These are phyloP conservation scores for Cryptococcus jaspeensis DNA, from an alignment of 1,284 basidiomycete genomes.

Conservation along the genomic window DNA sequence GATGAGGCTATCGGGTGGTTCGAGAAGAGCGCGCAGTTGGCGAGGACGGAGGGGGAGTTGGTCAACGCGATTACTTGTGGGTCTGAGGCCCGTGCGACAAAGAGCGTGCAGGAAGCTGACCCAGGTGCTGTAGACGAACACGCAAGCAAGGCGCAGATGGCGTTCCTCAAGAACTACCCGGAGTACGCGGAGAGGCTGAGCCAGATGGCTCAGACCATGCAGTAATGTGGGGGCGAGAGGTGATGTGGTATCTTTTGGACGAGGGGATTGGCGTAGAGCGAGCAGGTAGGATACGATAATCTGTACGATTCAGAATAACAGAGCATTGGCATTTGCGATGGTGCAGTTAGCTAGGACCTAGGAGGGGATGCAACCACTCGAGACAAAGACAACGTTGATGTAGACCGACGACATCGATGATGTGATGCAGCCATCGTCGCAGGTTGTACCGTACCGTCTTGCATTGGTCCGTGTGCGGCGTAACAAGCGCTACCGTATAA, in stretches of 20 bases:
- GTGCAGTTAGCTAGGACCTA: too few relatives aligned
- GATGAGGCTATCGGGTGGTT: slow-evolving; percentile 86
- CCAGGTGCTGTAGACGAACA: slow-evolving; percentile 48
- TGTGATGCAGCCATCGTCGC: too few relatives aligned
- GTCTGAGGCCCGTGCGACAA: slow-evolving; percentile 43
- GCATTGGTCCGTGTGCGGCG: too few relatives aligned
- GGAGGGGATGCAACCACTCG: too few relatives aligned
- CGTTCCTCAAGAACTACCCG: slow-evolving; percentile 79
- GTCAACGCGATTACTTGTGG: slow-evolving; percentile 84
- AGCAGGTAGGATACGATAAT: not conserved
- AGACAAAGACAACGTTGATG: too few relatives aligned
- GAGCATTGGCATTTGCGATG: too few relatives aligned
- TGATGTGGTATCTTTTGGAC: not conserved
- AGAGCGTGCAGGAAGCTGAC: not conserved
- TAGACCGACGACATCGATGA: too few relatives aligned
- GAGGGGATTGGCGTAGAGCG: not conserved
- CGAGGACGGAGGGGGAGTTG: slow-evolving; percentile 87
- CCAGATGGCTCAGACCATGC: slow-evolving; percentile 49
- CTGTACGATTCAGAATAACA: too few relatives aligned
- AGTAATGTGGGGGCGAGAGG: slow-evolving; percentile 6
- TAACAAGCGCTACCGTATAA: too few relatives aligned
- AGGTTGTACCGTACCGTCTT: too few relatives aligned
- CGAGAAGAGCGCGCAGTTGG: slow-evolving; percentile 76
- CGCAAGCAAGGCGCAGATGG: slow-evolving; percentile 75
- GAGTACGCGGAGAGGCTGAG: slow-evolving; percentile 61